Evolutionary conservation across 257 asterid species (phyloP).

Genomic region (Solanum pennellii): DNA sequence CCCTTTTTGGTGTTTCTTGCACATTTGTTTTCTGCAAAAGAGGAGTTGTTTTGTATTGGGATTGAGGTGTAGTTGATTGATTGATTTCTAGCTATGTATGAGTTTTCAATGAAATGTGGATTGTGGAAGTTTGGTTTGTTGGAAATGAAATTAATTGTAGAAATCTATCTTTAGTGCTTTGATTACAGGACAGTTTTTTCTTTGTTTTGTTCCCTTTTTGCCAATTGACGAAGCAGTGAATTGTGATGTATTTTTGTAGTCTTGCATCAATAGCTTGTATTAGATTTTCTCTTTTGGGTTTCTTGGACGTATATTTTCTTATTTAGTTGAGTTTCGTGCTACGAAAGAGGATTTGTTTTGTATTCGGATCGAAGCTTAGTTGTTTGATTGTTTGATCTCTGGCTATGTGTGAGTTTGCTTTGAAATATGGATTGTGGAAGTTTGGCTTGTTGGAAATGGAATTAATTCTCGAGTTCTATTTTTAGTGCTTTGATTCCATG

Average conservation of each 20-base stretch:
- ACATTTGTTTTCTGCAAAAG: neutral
- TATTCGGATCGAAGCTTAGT: neutral
- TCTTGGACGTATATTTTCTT: neutral
- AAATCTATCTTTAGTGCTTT: neutral
- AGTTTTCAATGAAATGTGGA: neutral
- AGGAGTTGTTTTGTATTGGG: neutral
- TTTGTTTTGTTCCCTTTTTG: neutral
- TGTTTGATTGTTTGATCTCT: neutral
- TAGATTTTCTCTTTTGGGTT: neutral
- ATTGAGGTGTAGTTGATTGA: neutral
- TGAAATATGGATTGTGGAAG: neutral
- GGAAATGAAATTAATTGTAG: neutral
- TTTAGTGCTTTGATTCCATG: neutral
- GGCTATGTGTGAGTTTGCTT: neutral
- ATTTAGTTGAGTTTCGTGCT: neutral
- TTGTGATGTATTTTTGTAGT: neutral
- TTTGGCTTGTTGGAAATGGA: neutral
- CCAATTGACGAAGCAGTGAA: neutral
- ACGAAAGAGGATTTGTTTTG: neutral
- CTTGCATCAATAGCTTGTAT: neutral
- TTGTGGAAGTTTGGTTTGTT: neutral
- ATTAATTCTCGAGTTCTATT: neutral
- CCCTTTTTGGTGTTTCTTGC: neutral
- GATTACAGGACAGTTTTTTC: neutral
- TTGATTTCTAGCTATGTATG: neutral